These are phyloP conservation scores for Trichoderma sp. DNA, from an alignment of 2,329 filamentous ascomycete species.

Conservation along the genomic window DNA sequence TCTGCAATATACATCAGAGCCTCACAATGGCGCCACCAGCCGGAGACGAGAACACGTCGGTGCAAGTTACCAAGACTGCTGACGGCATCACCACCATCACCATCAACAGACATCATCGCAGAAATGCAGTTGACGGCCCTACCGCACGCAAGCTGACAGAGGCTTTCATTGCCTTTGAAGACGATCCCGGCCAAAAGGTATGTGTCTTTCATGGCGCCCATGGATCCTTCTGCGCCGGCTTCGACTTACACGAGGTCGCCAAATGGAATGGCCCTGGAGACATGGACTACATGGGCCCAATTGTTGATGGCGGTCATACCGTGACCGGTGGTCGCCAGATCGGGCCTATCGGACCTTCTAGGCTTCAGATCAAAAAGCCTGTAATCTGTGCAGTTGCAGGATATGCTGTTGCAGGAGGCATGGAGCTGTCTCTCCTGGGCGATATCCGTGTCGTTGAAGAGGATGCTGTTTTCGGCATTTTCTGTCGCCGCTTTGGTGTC, in stretches of 20 bases:
- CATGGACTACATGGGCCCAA: conserved; percentile 25
- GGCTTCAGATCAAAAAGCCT: conserved; percentile 53
- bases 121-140: conserved; percentile 54
- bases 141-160: conserved; percentile 51
- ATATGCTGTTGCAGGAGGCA: conserved; percentile 55
- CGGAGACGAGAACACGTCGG: conserved; percentile 25
- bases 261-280: conserved; percentile 23
- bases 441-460: conserved; percentile 57
- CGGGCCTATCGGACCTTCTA: conserved; percentile 55
- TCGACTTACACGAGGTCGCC: conserved; percentile 52
- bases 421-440: conserved; percentile 55
- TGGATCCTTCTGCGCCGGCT: conserved; percentile 56
- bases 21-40: conserved; percentile 4
- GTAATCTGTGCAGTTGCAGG: conserved; percentile 54
- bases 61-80: conserved; percentile 29
- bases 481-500: conserved; percentile 50
- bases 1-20: not conserved
- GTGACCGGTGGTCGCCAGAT: conserved; percentile 21
- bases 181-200: conserved; percentile 52
- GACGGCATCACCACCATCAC: conserved; percentile 56
- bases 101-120: conserved; percentile 52
- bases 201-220: conserved; percentile 50
- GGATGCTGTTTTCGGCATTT: conserved; percentile 56
- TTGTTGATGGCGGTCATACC: not conserved
- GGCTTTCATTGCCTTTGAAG: conserved; percentile 52